A percentile compares a stretch with the other conserved stretches of the same genome.
Conservation (phyloP, 805 yeast species). For the Debaryomyces hansenii region DNA sequence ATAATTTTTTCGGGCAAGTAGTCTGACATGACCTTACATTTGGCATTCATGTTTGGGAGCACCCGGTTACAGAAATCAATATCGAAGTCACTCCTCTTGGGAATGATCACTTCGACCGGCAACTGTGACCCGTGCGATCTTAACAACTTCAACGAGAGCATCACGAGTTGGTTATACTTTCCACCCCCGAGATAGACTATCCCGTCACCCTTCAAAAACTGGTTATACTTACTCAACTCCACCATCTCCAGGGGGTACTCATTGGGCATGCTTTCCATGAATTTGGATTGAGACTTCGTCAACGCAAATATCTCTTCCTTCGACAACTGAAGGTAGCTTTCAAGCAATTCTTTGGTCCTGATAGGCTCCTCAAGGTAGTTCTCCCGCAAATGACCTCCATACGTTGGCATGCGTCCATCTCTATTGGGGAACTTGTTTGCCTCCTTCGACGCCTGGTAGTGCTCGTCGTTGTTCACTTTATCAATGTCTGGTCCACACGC, state of each 20-base stretch:
- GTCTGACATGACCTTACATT: conserved; percentile 50
- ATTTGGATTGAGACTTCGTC: conserved; percentile 20
- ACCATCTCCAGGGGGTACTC: conserved; percentile 21
- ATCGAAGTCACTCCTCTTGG: conserved; percentile 31
- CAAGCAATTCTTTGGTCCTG: conserved; percentile 25
- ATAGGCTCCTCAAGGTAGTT: conserved; percentile 27
- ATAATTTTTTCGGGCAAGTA: conserved; percentile 24
- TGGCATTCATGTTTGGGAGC: conserved; percentile 33
- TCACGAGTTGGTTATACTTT: conserved; percentile 32
- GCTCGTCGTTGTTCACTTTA: conserved; percentile 25
- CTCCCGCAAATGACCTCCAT: conserved; percentile 38
- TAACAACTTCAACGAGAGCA: conserved; percentile 32
- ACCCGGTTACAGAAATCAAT: conserved; percentile 30
- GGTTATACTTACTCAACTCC: conserved; percentile 18
- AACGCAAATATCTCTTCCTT: conserved; percentile 18
- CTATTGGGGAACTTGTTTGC: conserved; percentile 16
- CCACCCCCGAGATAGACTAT: conserved; percentile 42
- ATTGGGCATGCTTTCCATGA: conserved; percentile 19
- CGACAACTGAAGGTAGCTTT: conserved; percentile 19
- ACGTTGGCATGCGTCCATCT: conserved; percentile 27
- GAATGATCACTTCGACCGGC: conserved; percentile 40
- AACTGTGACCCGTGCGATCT: conserved; percentile 32
- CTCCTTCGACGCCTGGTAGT: conserved; percentile 19
- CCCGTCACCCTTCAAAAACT: conserved; percentile 38
- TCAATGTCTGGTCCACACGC: conserved; percentile 20